Evolutionary conservation across 2,329 filamentous ascomycete species (phyloP).

Genomic region (Phialophora expanda): DNA sequence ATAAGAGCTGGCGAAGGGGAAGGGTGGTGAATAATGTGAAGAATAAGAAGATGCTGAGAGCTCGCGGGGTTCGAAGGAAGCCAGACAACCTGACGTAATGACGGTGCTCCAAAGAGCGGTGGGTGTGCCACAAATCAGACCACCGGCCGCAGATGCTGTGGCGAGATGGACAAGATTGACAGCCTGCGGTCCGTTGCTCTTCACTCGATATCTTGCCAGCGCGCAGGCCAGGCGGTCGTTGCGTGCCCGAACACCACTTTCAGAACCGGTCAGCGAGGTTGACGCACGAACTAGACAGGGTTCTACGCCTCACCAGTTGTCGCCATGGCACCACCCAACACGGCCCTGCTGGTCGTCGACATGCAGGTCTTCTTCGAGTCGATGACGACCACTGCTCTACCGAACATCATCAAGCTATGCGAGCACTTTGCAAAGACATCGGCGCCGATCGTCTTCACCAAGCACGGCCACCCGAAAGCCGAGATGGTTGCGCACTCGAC

Average conservation of each 20-base stretch:
- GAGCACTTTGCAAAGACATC: slow-evolving; percentile 40
- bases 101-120: not conserved
- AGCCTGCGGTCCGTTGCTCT: not conserved
- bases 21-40: not conserved
- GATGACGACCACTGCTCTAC: slow-evolving; percentile 45
- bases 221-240: not conserved
- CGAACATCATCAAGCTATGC: slow-evolving; percentile 45
- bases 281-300: slow-evolving; percentile 3
- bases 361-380: slow-evolving; percentile 49
- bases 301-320: not conserved
- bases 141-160: not conserved
- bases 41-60: not conserved
- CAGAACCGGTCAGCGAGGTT: not conserved
- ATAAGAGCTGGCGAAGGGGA: not conserved
- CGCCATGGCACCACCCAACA: slow-evolving; percentile 32
- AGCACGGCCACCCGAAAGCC: slow-evolving; percentile 47
- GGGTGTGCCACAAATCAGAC: not conserved
- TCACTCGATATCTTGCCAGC: not conserved
- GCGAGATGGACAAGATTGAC: not conserved
- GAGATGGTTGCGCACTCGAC: slow-evolving; percentile 43
- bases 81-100: not conserved
- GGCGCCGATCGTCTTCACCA: slow-evolving; percentile 48
- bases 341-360: slow-evolving; percentile 50
- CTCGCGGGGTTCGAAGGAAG: not conserved
- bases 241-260: slow-evolving; percentile 15